These are phyloP conservation scores for Paecilomyces sp. DNA, from an alignment of 2,329 filamentous ascomycete species.

Conservation along the genomic window DNA sequence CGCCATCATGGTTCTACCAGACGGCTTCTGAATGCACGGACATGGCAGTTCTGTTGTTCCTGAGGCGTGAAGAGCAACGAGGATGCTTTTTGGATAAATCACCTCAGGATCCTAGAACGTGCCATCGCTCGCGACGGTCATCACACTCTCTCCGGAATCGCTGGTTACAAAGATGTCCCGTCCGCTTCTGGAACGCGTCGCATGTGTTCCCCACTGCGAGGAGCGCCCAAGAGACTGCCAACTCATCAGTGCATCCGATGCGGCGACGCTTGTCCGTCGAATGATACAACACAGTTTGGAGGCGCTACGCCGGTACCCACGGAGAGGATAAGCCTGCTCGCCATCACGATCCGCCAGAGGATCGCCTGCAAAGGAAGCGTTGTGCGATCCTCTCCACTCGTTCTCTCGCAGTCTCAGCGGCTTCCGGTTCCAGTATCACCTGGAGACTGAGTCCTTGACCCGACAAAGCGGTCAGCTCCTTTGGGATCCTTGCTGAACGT, in stretches of 20 bases:
- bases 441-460: constrained; percentile 8
- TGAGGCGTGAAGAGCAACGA: neutral
- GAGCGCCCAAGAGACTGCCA: constrained; percentile 61
- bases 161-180: constrained; percentile 18
- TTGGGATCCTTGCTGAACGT: constrained; percentile 10
- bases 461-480: constrained; percentile 8
- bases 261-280: constrained; percentile 4
- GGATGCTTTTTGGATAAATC: neutral
- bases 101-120: neutral
- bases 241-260: constrained; percentile 67
- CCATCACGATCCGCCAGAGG: neutral
- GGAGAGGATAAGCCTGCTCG: neutral
- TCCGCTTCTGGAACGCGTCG: constrained; percentile 33
- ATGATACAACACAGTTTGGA: constrained; percentile 1
- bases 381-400: neutral
- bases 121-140: neutral
- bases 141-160: neutral
- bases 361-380: neutral
- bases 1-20: neutral
- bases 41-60: neutral
- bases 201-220: constrained; percentile 43
- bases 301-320: neutral
- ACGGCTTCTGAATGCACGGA: neutral
- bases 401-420: constrained; percentile 1
- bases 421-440: constrained; percentile 11